phyloP scores from a whole-genome alignment of 495 filamentous ascomycete genomes.

The Pseudevernia furfuracea region DNA sequence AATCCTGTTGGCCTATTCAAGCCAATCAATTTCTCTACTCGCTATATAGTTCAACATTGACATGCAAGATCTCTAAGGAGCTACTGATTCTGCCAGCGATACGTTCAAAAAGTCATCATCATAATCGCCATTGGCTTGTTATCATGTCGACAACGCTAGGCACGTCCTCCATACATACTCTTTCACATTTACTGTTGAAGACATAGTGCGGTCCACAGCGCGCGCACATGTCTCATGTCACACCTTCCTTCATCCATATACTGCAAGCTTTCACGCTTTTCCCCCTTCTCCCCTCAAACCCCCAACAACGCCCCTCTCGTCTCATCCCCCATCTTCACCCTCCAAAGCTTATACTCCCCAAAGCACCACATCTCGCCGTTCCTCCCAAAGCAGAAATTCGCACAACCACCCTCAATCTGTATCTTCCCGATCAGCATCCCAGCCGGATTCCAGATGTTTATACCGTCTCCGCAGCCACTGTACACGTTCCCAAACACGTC shows the following conservation, averaged over 20 bases:
- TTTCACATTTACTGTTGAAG: background rate
- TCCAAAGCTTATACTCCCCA: slow-evolving; percentile 27
- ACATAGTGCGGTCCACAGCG: background rate
- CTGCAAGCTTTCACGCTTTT: background rate
- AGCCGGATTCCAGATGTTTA: slow-evolving; percentile 38
- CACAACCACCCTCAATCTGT: slow-evolving; percentile 34
- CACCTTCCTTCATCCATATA: background rate
- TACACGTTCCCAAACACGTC: slow-evolving; percentile 41
- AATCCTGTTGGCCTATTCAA: background rate
- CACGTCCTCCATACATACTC: background rate
- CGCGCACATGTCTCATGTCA: background rate
- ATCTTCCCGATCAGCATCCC: slow-evolving; percentile 47
- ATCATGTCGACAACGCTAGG: background rate
- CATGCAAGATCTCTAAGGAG: background rate
- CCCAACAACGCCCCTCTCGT: slow-evolving; percentile 25
- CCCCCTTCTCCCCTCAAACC: slow-evolving; percentile 12
- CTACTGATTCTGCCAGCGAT: background rate
- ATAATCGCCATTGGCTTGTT: background rate
- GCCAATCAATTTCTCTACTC: background rate
- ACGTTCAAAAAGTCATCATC: background rate
- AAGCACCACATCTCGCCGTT: slow-evolving; percentile 39
- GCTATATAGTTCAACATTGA: background rate
- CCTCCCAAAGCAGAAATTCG: slow-evolving; percentile 53
- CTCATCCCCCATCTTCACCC: slow-evolving; percentile 24
- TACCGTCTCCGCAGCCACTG: slow-evolving; percentile 39